Evolutionary conservation across 1,284 basidiomycete genomes (phyloP).

Genomic region (Rhodotorula sp.): DNA sequence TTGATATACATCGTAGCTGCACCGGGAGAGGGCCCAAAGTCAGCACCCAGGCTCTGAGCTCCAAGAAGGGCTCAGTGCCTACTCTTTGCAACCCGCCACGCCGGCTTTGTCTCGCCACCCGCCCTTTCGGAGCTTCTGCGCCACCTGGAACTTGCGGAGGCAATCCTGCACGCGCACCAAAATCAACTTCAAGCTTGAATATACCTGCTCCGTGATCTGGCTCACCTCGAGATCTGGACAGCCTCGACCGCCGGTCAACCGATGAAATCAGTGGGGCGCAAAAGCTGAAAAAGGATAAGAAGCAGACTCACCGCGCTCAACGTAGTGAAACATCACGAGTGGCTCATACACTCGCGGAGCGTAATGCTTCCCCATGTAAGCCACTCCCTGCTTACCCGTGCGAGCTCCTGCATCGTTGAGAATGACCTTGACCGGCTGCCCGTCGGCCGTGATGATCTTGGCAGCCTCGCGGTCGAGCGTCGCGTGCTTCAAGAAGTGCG

Average conservation of each 20-base stretch:
- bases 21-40: not conserved
- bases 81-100: conserved; percentile 14
- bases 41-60: too few species aligned
- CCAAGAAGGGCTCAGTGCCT: not conserved
- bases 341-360: conserved; percentile 10
- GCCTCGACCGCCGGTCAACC: not conserved
- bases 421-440: not conserved
- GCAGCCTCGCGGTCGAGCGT: not conserved
- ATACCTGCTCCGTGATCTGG: not conserved
- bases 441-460: conserved; percentile 16
- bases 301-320: conserved; percentile 12
- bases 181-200: not conserved
- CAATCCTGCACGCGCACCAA: conserved; percentile 5
- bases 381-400: not conserved
- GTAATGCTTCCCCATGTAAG: conserved; percentile 2
- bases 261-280: too few species aligned
- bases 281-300: not conserved
- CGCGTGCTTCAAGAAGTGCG: conserved; percentile 7
- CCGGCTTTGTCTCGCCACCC: conserved; percentile 17
- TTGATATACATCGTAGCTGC: not conserved
- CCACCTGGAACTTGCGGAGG: conserved; percentile 1
- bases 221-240: conserved; percentile 6
- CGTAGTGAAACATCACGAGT: conserved; percentile 15
- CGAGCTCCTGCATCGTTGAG: not conserved
- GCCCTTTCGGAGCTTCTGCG: conserved; percentile 11